A percentile compares a stretch with the other conserved stretches of the same genome.
Evolutionary conservation across 208 protist genomes (phyloP).

Genomic region (Crithidia fasciculata): DNA sequence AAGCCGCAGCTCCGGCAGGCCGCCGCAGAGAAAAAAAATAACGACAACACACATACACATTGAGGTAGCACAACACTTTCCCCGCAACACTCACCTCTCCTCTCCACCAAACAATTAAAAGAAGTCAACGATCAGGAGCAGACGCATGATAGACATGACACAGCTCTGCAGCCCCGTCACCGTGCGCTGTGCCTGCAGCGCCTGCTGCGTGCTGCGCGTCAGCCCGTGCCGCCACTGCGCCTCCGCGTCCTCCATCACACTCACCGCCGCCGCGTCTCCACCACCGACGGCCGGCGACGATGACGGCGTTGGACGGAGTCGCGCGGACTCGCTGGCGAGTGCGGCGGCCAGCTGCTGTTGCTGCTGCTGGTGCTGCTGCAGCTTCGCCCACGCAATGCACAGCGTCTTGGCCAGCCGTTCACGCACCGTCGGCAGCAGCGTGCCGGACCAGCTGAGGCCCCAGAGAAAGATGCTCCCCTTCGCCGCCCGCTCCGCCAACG

Average conservation of each 20-base stretch:
- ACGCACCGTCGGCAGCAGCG: conserved; percentile 52
- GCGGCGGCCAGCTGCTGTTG: conserved; percentile 8
- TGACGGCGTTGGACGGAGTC: neutral
- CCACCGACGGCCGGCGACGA: neutral
- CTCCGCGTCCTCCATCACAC: conserved; percentile 14
- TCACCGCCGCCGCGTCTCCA: neutral
- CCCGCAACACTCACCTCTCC: too few species aligned
- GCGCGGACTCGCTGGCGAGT: neutral
- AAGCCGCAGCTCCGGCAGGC: too few species aligned
- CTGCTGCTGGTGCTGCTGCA: conserved; percentile 28
- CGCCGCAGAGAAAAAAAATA: too few species aligned
- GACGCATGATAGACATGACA: conserved; percentile 65
- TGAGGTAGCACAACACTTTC: too few species aligned
- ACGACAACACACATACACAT: too few species aligned
- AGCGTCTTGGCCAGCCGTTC: conserved; percentile 61
- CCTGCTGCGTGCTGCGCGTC: conserved; percentile 16
- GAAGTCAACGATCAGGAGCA: conserved; percentile 67
- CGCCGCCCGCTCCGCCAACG: conserved; percentile 53
- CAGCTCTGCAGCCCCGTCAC: conserved; percentile 68
- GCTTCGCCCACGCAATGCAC: conserved; percentile 34
- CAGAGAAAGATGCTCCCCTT: conserved; percentile 77
- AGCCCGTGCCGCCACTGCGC: conserved; percentile 13
- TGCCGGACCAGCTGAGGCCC: conserved; percentile 39
- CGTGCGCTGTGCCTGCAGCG: conserved; percentile 33
- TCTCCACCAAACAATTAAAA: neutral